These are phyloP conservation scores for Wickerhamomyces bovis DNA, from an alignment of 805 yeast genomes.

Conservation along the genomic window DNA sequence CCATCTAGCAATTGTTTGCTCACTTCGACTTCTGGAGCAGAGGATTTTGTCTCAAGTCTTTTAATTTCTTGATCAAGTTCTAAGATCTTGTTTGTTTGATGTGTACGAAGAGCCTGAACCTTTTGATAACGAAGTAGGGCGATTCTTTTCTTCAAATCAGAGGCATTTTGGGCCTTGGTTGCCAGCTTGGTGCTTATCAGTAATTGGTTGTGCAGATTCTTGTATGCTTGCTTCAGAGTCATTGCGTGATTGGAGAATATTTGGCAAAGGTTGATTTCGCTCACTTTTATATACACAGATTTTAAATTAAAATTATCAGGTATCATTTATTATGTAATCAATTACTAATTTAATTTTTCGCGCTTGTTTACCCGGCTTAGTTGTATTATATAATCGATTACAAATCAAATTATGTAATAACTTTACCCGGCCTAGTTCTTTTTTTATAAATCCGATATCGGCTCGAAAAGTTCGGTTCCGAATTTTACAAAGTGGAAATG, in stretches of 20 bases:
- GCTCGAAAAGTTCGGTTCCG: neutral
- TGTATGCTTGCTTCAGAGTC: constrained; percentile 12
- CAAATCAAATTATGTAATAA: too few species aligned
- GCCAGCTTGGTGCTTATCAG: constrained; percentile 19
- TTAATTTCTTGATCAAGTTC: constrained; percentile 18
- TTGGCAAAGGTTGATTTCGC: neutral
- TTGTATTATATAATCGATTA: too few species aligned
- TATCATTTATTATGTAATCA: too few species aligned
- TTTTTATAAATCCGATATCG: neutral
- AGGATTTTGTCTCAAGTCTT: constrained; percentile 11
- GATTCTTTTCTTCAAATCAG: constrained; percentile 19
- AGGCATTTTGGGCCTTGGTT: constrained; percentile 21
- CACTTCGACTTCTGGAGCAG: constrained; percentile 15
- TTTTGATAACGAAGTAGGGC: constrained; percentile 22
- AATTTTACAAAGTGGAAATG: neutral
- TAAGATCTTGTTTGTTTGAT: constrained; percentile 14
- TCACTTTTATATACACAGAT: neutral
- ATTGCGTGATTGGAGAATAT: constrained; percentile 1
- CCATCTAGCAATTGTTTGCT: constrained; percentile 10
- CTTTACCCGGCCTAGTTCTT: too few species aligned
- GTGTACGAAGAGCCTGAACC: constrained; percentile 19
- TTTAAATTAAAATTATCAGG: too few species aligned
- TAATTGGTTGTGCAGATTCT: constrained; percentile 18
- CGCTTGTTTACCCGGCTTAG: too few species aligned
- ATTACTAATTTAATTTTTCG: too few species aligned